Percentiles rank a stretch among this genome's conserved stretches.
These are phyloP conservation scores for Cladosporium sp. DNA, from an alignment of 2,329 filamentous ascomycete species.

Conservation along the genomic window DNA sequence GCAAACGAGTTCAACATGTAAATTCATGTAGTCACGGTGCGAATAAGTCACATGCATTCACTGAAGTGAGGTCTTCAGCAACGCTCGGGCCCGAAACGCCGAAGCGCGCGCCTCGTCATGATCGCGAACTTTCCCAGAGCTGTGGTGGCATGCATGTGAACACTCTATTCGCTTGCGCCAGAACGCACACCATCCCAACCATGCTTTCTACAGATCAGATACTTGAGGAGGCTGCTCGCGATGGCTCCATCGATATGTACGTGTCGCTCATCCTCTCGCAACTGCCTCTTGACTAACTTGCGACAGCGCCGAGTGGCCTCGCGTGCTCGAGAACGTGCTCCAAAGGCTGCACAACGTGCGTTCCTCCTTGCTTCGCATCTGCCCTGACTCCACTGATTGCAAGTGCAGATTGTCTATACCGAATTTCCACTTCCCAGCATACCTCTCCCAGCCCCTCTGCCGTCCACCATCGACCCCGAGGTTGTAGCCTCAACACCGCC, in stretches of 20 bases:
- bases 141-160: neutral
- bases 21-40: neutral
- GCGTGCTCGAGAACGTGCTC: constrained; percentile 58
- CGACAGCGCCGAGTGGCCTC: constrained; percentile 62
- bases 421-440: constrained; percentile 67
- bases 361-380: constrained; percentile 6
- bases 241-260: constrained; percentile 55
- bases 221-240: constrained; percentile 50
- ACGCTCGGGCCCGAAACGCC: neutral
- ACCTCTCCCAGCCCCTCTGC: constrained; percentile 39
- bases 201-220: constrained; percentile 41
- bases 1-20: neutral
- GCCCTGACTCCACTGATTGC: neutral
- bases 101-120: neutral
- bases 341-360: constrained; percentile 60
- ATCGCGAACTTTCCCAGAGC: neutral
- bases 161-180: constrained; percentile 19
- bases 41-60: neutral
- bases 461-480: constrained; percentile 32
- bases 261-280: constrained; percentile 19
- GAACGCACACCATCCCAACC: constrained; percentile 9
- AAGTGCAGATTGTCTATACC: constrained; percentile 61
- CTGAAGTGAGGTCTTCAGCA: neutral
- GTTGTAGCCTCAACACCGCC: constrained; percentile 28
- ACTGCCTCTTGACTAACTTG: constrained; percentile 17